Conservation (phyloP, 306 rosid species). For the Glycine latifolia region DNA sequence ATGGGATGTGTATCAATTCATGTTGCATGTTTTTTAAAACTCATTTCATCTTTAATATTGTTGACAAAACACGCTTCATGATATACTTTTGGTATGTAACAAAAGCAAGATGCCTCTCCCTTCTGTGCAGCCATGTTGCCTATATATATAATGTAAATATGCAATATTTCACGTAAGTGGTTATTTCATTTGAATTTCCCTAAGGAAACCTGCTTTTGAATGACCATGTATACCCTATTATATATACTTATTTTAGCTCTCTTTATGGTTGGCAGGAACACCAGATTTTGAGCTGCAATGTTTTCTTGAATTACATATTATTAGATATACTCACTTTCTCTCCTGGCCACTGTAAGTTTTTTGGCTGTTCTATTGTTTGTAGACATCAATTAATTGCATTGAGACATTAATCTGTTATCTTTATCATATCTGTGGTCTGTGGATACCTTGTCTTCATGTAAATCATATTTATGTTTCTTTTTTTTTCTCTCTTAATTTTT, state of each 20-base stretch:
- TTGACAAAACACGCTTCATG: conserved; percentile 1
- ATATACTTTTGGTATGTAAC: neutral
- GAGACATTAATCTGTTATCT: neutral
- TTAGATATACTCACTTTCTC: conserved; percentile 16
- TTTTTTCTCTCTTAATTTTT: no score
- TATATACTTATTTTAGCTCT: neutral
- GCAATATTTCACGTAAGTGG: no score
- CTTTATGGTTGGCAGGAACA: neutral
- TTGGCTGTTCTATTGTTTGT: neutral
- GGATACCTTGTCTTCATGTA: neutral
- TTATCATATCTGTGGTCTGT: neutral
- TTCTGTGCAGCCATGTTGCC: conserved; percentile 7
- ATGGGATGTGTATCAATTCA: conserved; percentile 36
- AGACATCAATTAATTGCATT: neutral
- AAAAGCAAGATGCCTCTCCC: conserved; percentile 18
- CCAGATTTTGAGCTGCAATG: neutral
- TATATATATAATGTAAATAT: neutral
- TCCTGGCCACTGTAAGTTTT: neutral
- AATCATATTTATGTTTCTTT: neutral
- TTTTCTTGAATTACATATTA: neutral
- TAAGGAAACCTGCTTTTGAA: conserved; percentile 4
- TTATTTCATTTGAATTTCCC: neutral
- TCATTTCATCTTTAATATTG: neutral
- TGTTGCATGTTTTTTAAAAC: neutral
- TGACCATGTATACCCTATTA: neutral